Conservation (phyloP, 345 rosid genomes). For the Dimocarpus longan region DNA sequence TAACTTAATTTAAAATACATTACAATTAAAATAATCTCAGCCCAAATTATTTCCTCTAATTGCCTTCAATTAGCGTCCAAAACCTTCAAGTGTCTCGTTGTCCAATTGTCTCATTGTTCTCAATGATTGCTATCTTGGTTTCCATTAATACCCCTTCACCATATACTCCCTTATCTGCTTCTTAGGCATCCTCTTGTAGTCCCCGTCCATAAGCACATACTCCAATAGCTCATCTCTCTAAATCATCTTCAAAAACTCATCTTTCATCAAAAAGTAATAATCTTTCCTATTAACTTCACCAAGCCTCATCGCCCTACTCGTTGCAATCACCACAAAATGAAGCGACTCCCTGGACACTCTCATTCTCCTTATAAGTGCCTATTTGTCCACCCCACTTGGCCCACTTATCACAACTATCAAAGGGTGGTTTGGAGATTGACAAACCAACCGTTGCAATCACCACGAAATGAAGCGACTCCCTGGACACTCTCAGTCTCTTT, state of each 20-base stretch:
- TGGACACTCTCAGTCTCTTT: slow-evolving; percentile 54
- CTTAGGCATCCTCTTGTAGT: slow-evolving; percentile 88
- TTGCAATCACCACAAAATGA: slow-evolving; percentile 88
- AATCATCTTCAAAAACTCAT: slow-evolving; percentile 68
- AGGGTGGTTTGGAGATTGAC: slow-evolving; percentile 65
- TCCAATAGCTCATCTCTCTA: slow-evolving; percentile 74
- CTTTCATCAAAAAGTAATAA: slow-evolving; percentile 70
- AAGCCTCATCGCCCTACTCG: slow-evolving; percentile 67
- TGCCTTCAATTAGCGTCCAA: no score
- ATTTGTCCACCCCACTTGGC: slow-evolving; percentile 96
- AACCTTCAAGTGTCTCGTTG: no score
- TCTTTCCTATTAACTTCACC: slow-evolving; percentile 87
- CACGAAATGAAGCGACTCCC: slow-evolving; percentile 68
- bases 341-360: slow-evolving; percentile 54
- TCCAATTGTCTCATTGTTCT: no score
- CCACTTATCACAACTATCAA: slow-evolving; percentile 79
- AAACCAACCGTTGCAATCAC: slow-evolving; percentile 91
- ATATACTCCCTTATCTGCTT: slow-evolving; percentile 72
- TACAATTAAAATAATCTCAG: no score
- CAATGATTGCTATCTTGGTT: no score
- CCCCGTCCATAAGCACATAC: slow-evolving; percentile 85
- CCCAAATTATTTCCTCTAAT: no score
- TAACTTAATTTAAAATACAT: no score
- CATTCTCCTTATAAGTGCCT: slow-evolving; percentile 73
- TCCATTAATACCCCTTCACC: slow-evolving; percentile 62